A percentile compares a stretch with the other conserved stretches of the same genome.
Conservation (phyloP, 1,139 yeast species). For the Suhomyces panamericanus region DNA sequence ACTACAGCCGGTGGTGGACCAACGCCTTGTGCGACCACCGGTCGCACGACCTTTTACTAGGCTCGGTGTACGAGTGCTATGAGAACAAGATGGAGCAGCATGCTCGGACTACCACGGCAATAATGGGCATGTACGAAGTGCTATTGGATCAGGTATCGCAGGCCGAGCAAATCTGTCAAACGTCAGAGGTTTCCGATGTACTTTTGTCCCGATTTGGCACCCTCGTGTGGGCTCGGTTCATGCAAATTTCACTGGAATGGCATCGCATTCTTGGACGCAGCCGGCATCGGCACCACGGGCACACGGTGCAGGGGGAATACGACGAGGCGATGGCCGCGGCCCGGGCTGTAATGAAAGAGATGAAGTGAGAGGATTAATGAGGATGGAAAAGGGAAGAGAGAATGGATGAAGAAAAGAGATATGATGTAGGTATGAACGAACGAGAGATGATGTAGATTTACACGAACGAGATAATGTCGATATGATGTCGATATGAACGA, state of each 20-base stretch:
- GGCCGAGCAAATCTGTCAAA: background rate
- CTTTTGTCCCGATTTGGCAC: background rate
- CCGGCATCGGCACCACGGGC: background rate
- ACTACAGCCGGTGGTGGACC: slow-evolving; percentile 21
- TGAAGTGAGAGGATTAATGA: background rate
- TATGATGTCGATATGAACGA: too few relatives aligned
- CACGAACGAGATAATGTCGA: too few relatives aligned
- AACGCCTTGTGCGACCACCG: slow-evolving; percentile 15
- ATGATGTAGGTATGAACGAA: too few relatives aligned
- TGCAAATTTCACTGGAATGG: slow-evolving; percentile 7
- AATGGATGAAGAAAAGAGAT: too few relatives aligned
- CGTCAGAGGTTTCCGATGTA: background rate
- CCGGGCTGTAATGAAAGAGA: background rate
- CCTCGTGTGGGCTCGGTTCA: slow-evolving; percentile 3
- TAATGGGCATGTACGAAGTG: background rate
- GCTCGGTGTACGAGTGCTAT: slow-evolving; percentile 22
- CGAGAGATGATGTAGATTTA: too few relatives aligned
- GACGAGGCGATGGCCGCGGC: slow-evolving; percentile 3
- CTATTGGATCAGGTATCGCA: background rate
- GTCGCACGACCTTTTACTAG: slow-evolving; percentile 12
- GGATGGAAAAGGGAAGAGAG: too few relatives aligned
- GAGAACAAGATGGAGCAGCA: slow-evolving; percentile 18
- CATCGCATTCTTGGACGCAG: background rate
- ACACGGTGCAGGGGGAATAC: background rate
- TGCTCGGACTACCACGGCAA: slow-evolving; percentile 1